Conservation (phyloP, 805 yeast species). For the Vanderwaltozyma tropicalis region DNA sequence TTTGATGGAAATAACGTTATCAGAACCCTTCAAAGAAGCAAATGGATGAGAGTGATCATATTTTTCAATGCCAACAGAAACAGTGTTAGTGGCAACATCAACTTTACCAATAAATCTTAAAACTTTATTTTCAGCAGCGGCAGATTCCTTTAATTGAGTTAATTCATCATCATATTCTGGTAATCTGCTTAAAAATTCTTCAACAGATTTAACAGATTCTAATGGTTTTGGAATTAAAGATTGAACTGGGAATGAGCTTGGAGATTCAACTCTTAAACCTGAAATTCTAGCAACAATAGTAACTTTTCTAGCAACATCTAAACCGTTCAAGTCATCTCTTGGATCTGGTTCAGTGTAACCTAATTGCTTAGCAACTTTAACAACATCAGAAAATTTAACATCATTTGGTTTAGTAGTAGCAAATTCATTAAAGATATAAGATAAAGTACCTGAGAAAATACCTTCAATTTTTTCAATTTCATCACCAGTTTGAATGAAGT, state of each 20-base stretch:
- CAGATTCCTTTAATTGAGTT: slow-evolving; percentile 66
- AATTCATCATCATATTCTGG: slow-evolving; percentile 78
- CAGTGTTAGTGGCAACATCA: slow-evolving; percentile 59
- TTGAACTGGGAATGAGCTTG: slow-evolving; percentile 88
- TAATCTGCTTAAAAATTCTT: slow-evolving; percentile 68
- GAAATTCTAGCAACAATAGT: slow-evolving; percentile 91
- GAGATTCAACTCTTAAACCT: slow-evolving; percentile 75
- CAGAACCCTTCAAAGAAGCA: slow-evolving; percentile 91
- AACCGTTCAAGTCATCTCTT: slow-evolving; percentile 95
- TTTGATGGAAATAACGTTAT: slow-evolving; percentile 85
- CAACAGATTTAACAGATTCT: slow-evolving; percentile 60
- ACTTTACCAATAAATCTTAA: slow-evolving; percentile 89
- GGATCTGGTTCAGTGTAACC: slow-evolving; percentile 99
- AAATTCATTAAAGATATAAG: slow-evolving; percentile 89
- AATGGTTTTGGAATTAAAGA: slow-evolving; percentile 83
- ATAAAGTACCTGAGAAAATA: slow-evolving; percentile 89
- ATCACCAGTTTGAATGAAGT: slow-evolving; percentile 87
- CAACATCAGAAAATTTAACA: slow-evolving; percentile 81
- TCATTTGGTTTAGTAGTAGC: slow-evolving; percentile 55
- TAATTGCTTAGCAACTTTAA: slow-evolving; percentile 71
- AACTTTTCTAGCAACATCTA: slow-evolving; percentile 97
- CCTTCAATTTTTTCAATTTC: slow-evolving; percentile 88
- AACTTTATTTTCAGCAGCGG: slow-evolving; percentile 75
- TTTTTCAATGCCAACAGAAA: slow-evolving; percentile 79
- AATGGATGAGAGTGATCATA: slow-evolving; percentile 88